Conservation (phyloP, 257 asterid genomes). For the Scutellaria barbata region DNA sequence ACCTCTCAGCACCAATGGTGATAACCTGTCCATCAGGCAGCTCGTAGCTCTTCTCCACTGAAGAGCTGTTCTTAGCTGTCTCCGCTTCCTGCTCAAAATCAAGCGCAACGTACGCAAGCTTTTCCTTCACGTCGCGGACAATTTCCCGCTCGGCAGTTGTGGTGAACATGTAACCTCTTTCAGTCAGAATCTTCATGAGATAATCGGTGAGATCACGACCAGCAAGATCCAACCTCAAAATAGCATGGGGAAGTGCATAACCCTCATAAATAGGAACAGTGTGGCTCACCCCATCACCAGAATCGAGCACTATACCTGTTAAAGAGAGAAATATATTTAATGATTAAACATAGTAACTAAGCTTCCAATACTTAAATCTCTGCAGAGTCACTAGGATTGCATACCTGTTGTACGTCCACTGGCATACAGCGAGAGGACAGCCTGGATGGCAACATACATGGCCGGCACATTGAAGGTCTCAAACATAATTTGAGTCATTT, state of each 20-base stretch:
- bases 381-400: neutral
- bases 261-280: conserved; percentile 55
- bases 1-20: conserved; percentile 49
- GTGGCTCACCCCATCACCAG: conserved; percentile 54
- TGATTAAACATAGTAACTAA: neutral
- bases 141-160: conserved; percentile 52
- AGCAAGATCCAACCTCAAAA: conserved; percentile 49
- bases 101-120: conserved; percentile 49
- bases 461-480: conserved; percentile 55
- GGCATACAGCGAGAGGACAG: conserved; percentile 54
- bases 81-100: conserved; percentile 49
- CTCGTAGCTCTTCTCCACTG: conserved; percentile 47
- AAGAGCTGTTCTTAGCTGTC: conserved; percentile 46
- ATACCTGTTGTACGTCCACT: conserved; percentile 58
- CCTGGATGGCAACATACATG: conserved; percentile 59
- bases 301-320: conserved; percentile 49
- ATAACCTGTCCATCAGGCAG: conserved; percentile 49
- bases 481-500: conserved; percentile 59
- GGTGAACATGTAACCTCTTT: conserved; percentile 50
- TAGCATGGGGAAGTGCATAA: conserved; percentile 56
- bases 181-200: conserved; percentile 50
- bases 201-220: conserved; percentile 55
- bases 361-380: neutral
- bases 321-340: neutral
- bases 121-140: conserved; percentile 50